Evolutionary conservation across 1,139 yeast genomes (phyloP).

Genomic region (Blastobotrys aristatus): DNA sequence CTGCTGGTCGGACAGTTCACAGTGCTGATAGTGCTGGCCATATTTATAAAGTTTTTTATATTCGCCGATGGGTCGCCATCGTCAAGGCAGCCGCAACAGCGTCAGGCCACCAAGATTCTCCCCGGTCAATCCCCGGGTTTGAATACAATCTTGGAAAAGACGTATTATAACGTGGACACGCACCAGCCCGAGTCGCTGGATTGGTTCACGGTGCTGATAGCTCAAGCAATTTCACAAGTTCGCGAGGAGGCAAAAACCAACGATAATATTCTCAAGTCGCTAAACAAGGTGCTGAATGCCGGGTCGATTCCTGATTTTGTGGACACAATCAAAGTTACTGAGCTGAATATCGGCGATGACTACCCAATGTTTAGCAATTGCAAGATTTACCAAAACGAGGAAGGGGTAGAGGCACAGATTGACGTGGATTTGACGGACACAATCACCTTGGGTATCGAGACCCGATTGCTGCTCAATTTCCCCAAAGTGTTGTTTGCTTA

Average conservation of each 20-base stretch:
- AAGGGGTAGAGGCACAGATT: slow-evolving; percentile 73
- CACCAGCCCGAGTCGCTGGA: slow-evolving; percentile 89
- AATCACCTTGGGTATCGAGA: slow-evolving; percentile 82
- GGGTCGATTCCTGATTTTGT: slow-evolving; percentile 71
- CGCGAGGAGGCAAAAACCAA: slow-evolving; percentile 79
- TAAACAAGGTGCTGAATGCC: slow-evolving; percentile 50
- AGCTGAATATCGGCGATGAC: slow-evolving; percentile 89
- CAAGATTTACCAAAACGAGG: slow-evolving; percentile 48
- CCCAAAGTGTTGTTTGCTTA: slow-evolving; percentile 79
- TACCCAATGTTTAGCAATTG: slow-evolving; percentile 95
- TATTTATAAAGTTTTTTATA: slow-evolving; percentile 80
- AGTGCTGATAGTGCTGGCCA: slow-evolving; percentile 65
- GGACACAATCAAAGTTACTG: slow-evolving; percentile 74
- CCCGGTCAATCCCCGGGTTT: slow-evolving; percentile 31
- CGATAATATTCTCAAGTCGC: slow-evolving; percentile 76
- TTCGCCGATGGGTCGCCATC: slow-evolving; percentile 65
- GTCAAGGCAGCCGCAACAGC: slow-evolving; percentile 21
- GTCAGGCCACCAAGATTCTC: slow-evolving; percentile 29
- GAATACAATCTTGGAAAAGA: slow-evolving; percentile 67
- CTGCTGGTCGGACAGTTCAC: slow-evolving; percentile 66
- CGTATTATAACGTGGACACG: slow-evolving; percentile 83
- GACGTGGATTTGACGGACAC: slow-evolving; percentile 92
- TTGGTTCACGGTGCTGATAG: slow-evolving; percentile 93
- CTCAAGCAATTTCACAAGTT: slow-evolving; percentile 82
- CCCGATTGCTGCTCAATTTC: slow-evolving; percentile 72